Conservation (phyloP, 2,329 filamentous ascomycete genomes). For the Trichoderma sp. region DNA sequence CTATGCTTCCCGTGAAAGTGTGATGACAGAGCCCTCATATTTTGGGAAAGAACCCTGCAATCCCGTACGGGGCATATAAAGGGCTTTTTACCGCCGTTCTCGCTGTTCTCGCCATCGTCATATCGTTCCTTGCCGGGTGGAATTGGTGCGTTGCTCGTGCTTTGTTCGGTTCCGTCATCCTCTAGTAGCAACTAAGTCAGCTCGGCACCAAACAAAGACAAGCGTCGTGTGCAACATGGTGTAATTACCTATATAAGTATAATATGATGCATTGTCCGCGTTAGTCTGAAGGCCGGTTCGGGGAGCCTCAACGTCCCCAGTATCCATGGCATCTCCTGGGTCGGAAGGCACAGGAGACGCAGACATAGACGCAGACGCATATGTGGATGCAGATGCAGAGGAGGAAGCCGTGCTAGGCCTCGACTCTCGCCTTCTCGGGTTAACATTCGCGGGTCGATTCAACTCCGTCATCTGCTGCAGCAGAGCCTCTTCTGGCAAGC, state of each 20-base stretch:
- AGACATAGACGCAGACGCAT: neutral
- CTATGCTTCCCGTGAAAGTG: conserved; percentile 18
- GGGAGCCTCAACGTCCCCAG: neutral
- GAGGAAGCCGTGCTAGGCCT: neutral
- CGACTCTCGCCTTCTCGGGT: neutral
- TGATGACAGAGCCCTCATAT: conserved; percentile 23
- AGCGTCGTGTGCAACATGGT: neutral
- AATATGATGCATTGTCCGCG: neutral
- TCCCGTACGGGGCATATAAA: conserved; percentile 40
- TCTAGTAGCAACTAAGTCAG: neutral
- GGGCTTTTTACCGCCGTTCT: conserved; percentile 22
- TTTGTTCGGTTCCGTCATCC: neutral
- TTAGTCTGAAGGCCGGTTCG: neutral
- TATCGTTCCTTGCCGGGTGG: conserved; percentile 5
- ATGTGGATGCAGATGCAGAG: neutral
- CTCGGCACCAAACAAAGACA: neutral
- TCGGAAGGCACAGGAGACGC: neutral
- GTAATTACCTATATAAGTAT: conserved; percentile 2
- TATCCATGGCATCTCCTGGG: neutral
- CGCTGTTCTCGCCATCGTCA: neutral
- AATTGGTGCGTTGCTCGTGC: conserved; percentile 5
- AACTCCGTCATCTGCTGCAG: conserved; percentile 5
- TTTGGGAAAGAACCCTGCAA: conserved; percentile 32
- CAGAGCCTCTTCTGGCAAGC: conserved; percentile 26
- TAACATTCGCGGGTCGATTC: neutral